Evolutionary conservation across 2,329 filamentous ascomycete species (phyloP), one percentile per base, ranked within the genome.

Genomic region (Ophiosphaerella herpotricha): DNA sequence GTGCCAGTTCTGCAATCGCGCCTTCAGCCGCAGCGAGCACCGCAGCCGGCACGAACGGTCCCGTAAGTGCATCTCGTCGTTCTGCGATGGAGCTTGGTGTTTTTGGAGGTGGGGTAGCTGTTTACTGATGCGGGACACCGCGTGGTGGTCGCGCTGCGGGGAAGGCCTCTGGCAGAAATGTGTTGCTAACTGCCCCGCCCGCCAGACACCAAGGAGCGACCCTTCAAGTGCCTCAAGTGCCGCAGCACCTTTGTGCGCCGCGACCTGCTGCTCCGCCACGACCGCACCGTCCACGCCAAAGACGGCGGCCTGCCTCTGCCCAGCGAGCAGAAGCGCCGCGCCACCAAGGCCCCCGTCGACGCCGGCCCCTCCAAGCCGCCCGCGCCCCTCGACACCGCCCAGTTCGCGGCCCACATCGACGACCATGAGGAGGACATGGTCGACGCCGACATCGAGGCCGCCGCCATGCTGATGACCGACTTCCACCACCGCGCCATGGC

Each of bases 161-260:
- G 64, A 64, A 64, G 16, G 12, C 16, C n/a, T 32, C 21, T 21
- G 56, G 54, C 52, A 53, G 56, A 61, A 39, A 58, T 52, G 46
- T 60, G 61, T 64, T 67, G 62, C 64, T 67, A 63, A 69, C 64
- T 68, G 57, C 66, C 66, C 67, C 66, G 68, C 69, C 59, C 60
- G 46, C 55, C 75, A 97, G 93, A 97, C 76, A 99, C 94, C 59
- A 99, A 99, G 78, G 94, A 97, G 77, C 88, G 94, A 57, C 94
- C 94, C 33, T 99, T 99, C 83, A 97, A 97, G 76, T 99, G 94
- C 78, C 83, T 91, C 80, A 99, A 99, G 80, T 99, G 94, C 77
- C 85, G 92, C 71, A 97, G 92, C 81, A 99, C 94, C 55, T 99
- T 99, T 74, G 94, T 99, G 67, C 90, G 94, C 74, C 90, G 94